Evolutionary conservation across 164 flowering plant genomes (phyloP).

Genomic region (Stephania yunnanensis): DNA sequence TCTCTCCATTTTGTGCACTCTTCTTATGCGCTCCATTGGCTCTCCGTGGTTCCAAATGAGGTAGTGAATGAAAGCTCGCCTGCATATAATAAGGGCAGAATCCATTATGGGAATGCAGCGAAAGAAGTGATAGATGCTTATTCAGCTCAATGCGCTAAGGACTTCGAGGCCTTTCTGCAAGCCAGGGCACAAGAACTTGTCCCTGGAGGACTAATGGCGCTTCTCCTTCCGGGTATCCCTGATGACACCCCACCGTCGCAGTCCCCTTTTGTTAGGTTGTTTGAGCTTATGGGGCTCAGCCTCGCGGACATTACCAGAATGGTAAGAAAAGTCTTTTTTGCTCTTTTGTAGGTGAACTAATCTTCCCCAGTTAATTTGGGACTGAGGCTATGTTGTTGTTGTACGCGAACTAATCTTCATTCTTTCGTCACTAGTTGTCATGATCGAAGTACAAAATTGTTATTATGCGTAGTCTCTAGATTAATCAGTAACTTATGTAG

Average conservation of each 20-base stretch:
- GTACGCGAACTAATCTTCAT: too few species aligned
- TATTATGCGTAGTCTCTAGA: neutral
- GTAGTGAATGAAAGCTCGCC: constrained; percentile 13
- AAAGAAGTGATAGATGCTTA: constrained; percentile 21
- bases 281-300: constrained; percentile 10
- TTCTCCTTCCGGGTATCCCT: neutral
- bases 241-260: constrained; percentile 1
- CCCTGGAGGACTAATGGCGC: constrained; percentile 18
- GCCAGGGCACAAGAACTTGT: constrained; percentile 21
- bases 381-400: too few species aligned
- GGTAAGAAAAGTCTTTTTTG: neutral
- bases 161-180: constrained; percentile 13
- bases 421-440: neutral
- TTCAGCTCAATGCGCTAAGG: constrained; percentile 16
- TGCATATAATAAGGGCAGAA: constrained; percentile 17
- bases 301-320: constrained; percentile 17
- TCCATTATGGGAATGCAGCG: constrained; percentile 6
- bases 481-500: neutral
- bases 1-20: constrained; percentile 26
- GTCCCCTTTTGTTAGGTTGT: neutral
- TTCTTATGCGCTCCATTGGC: constrained; percentile 26
- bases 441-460: neutral
- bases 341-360: neutral
- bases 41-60: constrained; percentile 19
- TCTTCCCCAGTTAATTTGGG: too few species aligned